Base-by-base conservation (phyloP, 805 yeast genomes). In the Saccharomycopsis sp. region DNA sequence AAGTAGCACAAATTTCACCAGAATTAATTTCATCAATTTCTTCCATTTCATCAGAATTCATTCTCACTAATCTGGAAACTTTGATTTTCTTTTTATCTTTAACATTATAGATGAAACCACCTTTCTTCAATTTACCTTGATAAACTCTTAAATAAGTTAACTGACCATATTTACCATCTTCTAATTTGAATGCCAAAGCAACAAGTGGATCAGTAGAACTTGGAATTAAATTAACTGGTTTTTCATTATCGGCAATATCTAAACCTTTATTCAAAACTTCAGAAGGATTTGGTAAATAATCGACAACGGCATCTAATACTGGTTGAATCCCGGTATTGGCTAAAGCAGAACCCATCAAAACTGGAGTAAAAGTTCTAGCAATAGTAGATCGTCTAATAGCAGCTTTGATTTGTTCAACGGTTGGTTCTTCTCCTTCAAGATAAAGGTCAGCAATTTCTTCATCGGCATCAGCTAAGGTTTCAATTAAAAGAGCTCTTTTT, bases 31-130 rank as follows among this genome's bases (percentile, higher is more conserved):
- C 96, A 36, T 79, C 83, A 37, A 86, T 92, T 58, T 92, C 99
- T 67, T 92, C 98, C 97, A 92, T 88, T 59, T 92, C 98, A 48
- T 88, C 85, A 21, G 96, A 86, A 67, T 92, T 97, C 99, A 92
- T 92, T 66, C 97, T 81, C 38, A 87, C 98, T 54, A 92, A 72
- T 56, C 98, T 75, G 12, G 96, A 73, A 40, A 92, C 84, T 67
- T 92, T 92, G 49, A 87, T 84, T 62, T 79, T 84, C 69, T 92
- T 92, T 46, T 95, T 96, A 34, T 89, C 74, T 63, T 89, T 86
- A 49, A 85, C 81, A 60, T 92, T 94, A 46, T 78, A 74, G 63
- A 92, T 84, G 64, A 77, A 81, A 51, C 77, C 69, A 52, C 98
- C 98, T 62, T 89, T 92, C 64, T 76, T 83, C 64, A 92, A 67